These are phyloP conservation scores for Fusarium buxicola DNA, from an alignment of 2,329 filamentous ascomycete genomes.

Conservation along the genomic window DNA sequence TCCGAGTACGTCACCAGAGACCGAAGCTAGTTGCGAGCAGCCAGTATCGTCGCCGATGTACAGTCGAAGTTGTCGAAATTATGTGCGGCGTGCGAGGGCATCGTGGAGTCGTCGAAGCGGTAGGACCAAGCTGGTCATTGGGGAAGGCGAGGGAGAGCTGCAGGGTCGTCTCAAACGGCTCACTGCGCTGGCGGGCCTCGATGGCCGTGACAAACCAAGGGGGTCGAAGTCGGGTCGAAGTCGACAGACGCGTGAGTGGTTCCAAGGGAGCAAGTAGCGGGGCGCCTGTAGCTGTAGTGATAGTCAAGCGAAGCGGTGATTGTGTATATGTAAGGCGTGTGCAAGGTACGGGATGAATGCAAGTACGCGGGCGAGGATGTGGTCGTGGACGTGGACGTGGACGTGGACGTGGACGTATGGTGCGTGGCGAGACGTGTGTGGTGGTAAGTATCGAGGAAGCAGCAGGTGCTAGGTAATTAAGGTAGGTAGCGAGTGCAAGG, in stretches of 20 bases:
- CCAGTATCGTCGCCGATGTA: constrained; percentile 40
- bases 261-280: constrained; percentile 20
- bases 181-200: constrained; percentile 36
- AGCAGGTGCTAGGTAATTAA: constrained; percentile 44
- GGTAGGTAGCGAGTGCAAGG: constrained; percentile 30
- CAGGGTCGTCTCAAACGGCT: constrained; percentile 42
- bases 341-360: constrained; percentile 34
- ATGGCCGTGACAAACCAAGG: constrained; percentile 28
- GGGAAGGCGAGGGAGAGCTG: constrained; percentile 34
- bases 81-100: constrained; percentile 46
- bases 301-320: constrained; percentile 36
- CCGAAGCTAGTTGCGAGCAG: constrained; percentile 38
- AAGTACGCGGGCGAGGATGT: constrained; percentile 41
- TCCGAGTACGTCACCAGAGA: constrained; percentile 37
- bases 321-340: constrained; percentile 39
- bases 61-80: constrained; percentile 40
- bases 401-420: constrained; percentile 33
- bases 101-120: constrained; percentile 44
- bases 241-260: constrained; percentile 25
- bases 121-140: constrained; percentile 44
- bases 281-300: constrained; percentile 28
- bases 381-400: constrained; percentile 34
- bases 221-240: constrained; percentile 30
- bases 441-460: constrained; percentile 39
- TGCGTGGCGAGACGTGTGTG: constrained; percentile 47